Evolutionary conservation across 306 rosid genomes (phyloP).

Genomic region (Mimosa bimucronata): DNA sequence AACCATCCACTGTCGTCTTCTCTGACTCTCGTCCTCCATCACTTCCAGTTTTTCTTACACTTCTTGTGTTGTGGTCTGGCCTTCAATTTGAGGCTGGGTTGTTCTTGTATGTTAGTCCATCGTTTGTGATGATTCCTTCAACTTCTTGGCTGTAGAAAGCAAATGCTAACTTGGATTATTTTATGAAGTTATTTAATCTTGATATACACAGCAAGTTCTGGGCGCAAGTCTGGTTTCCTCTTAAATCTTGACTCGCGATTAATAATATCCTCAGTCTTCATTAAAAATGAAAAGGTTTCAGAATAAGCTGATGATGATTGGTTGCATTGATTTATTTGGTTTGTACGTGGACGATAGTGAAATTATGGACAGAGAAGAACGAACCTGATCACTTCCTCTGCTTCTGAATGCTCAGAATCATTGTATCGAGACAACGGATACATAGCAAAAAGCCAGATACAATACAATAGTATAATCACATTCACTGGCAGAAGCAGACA

Average conservation of each 20-base stretch:
- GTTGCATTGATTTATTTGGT: background rate
- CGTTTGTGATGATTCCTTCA: background rate
- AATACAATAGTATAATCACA: constrained; percentile 30
- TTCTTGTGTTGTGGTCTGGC: background rate
- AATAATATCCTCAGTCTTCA: constrained; percentile 9
- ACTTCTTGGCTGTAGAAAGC: background rate
- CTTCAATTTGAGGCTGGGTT: background rate
- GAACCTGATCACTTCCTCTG: constrained; percentile 20
- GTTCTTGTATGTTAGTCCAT: background rate
- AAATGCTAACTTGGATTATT: background rate
- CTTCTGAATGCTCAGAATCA: constrained; percentile 40
- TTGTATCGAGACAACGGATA: constrained; percentile 39
- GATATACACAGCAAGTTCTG: background rate
- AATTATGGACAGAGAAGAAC: constrained; percentile 29
- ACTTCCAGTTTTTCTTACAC: background rate
- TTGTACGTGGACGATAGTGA: constrained; percentile 32
- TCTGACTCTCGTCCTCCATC: constrained; percentile 7
- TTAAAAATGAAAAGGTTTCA: background rate
- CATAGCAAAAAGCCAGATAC: constrained; percentile 35
- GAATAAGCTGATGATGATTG: constrained; percentile 17
- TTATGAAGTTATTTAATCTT: background rate
- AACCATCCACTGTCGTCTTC: constrained; percentile 10
- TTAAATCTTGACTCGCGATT: constrained; percentile 17
- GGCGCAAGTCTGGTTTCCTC: constrained; percentile 16
- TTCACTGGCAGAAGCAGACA: constrained; percentile 36